Conservation (phyloP, 805 yeast species). For the Candida verbasci region DNA sequence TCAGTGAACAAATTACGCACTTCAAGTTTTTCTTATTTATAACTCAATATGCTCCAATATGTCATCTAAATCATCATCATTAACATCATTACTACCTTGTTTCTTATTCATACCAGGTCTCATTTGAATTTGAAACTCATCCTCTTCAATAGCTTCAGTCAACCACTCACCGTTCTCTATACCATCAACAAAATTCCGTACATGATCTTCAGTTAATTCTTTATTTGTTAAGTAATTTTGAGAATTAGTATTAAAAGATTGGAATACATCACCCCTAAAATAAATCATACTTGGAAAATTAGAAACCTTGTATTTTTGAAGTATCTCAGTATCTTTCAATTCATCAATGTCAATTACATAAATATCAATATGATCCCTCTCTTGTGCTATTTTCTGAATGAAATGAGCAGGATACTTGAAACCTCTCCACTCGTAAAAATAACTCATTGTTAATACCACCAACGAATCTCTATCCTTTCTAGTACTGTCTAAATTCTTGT, state of each 20-base stretch:
- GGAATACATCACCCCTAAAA: constrained; percentile 20
- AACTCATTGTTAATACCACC: constrained; percentile 21
- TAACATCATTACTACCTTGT: neutral
- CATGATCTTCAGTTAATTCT: constrained; percentile 13
- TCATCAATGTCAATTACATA: constrained; percentile 22
- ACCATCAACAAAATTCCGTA: constrained; percentile 9
- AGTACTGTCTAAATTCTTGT: constrained; percentile 9
- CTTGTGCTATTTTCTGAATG: constrained; percentile 23
- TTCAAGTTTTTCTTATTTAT: too few relatives aligned
- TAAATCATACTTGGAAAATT: constrained; percentile 29
- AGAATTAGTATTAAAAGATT: constrained; percentile 19
- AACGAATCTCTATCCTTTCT: constrained; percentile 11
- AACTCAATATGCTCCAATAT: constrained; percentile 10
- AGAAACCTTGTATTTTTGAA: constrained; percentile 23
- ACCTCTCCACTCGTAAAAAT: constrained; percentile 27
- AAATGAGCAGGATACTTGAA: constrained; percentile 30
- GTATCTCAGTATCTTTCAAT: constrained; percentile 14
- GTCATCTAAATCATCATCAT: constrained; percentile 16
- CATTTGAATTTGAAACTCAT: neutral
- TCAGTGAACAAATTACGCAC: too few relatives aligned
- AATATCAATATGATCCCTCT: constrained; percentile 13
- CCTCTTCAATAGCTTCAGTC: constrained; percentile 5
- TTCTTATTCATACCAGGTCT: neutral
- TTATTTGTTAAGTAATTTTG: constrained; percentile 14
- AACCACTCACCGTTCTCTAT: constrained; percentile 11